Evolutionary conservation across 2,329 filamentous ascomycete genomes (phyloP), one percentile per base, ranked within the genome.

Genomic region (Diaporthe citri): DNA sequence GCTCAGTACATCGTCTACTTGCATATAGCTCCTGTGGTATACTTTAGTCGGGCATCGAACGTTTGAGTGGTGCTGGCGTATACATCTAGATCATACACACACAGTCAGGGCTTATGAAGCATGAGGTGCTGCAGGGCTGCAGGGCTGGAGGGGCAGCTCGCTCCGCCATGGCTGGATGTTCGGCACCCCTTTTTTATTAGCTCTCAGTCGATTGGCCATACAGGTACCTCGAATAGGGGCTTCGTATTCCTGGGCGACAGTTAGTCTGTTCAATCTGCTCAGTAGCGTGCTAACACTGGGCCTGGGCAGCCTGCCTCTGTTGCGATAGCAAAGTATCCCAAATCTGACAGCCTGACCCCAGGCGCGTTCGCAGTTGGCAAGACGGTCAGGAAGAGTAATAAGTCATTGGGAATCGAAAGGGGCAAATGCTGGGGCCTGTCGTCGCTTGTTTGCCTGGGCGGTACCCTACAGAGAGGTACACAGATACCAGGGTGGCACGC

Each of bases 131-230:
- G 28, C n/a, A 22, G 10, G 60, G 60, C 41, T n/a, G 55, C n/a
- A 48, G 17, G 5, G 34, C 22, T 39, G 34, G 56, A 41, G 34
- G 56, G 59, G 60, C 59, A 46, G 31, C 7, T 10, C 17, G 12
- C 48, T 69, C 48, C 34, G 64, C 64, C 31, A 22, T 55, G 64
- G 64, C 64, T 69, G 64, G 64, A 55, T 55, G 41, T 69, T 55
- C 64, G 64, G 64, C 64, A 69, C 64, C 64, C 64, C 64, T 69
- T 69, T 69, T 69, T 69, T 69, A 69, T 69, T 69, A 55, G 64
- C 64, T 55, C 64, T 52, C 20, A 20, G 64, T 55, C 64, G 22
- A 52, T 67, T 52, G 31, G 46, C n/a, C 46, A 31, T 41, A 39
- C 34, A 69, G 48, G 64, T 46, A 69, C 34, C 64, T 51, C 48